These are phyloP conservation scores for Cutaneotrichosporon sp. DNA, from an alignment of 1,284 basidiomycete genomes.

Conservation along the genomic window DNA sequence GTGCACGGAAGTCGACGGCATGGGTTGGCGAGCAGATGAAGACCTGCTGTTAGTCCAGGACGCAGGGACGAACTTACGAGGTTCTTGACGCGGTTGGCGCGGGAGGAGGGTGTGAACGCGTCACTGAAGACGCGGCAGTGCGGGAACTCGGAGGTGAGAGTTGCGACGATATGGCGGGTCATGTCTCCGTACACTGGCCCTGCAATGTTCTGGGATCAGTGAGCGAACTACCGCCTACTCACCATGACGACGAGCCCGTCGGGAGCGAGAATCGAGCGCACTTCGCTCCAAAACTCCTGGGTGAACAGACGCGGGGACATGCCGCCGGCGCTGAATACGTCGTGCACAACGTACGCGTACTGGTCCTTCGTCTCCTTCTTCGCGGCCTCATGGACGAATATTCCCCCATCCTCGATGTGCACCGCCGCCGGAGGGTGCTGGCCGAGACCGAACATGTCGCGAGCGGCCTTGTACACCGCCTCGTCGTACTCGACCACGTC, in stretches of 20 bases:
- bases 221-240: constrained; percentile 34
- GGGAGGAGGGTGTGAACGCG: constrained; percentile 40
- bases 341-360: constrained; percentile 79
- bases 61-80: constrained; percentile 54
- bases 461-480: constrained; percentile 75
- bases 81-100: constrained; percentile 62
- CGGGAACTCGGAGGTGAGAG: constrained; percentile 62
- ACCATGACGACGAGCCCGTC: constrained; percentile 77
- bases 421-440: constrained; percentile 56
- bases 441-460: constrained; percentile 69
- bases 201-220: constrained; percentile 59
- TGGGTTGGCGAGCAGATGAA: too few relatives aligned
- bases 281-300: constrained; percentile 68
- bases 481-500: constrained; percentile 69
- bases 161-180: constrained; percentile 62
- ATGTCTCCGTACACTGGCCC: constrained; percentile 62
- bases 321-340: constrained; percentile 83
- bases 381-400: constrained; percentile 56
- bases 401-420: constrained; percentile 68
- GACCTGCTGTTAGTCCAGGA: constrained; percentile 48
- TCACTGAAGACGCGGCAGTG: constrained; percentile 80
- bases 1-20: constrained; percentile 59
- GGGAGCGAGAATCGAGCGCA: constrained; percentile 61
- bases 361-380: constrained; percentile 12
- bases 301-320: constrained; percentile 79